These are phyloP conservation scores for Gentiana dahurica DNA, from an alignment of 257 asterid species.

Conservation along the genomic window DNA sequence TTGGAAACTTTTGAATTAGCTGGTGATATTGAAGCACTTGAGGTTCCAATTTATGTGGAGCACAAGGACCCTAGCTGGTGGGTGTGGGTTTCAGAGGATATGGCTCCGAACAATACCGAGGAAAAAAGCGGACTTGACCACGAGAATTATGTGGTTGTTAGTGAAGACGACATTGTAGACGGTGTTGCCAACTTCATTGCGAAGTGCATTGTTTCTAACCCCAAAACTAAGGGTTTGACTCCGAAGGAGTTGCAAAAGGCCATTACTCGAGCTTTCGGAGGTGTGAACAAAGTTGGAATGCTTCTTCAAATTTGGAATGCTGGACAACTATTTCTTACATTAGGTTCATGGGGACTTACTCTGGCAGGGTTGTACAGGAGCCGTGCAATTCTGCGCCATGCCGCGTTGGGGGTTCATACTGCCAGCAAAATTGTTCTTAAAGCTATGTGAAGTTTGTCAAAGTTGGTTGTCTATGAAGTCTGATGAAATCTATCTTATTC, in stretches of 20 bases:
- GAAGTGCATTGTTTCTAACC: constrained; percentile 65
- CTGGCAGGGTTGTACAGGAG: constrained; percentile 72
- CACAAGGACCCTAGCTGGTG: constrained; percentile 88
- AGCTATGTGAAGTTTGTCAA: constrained; percentile 14
- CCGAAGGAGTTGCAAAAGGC: constrained; percentile 76
- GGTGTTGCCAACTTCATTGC: constrained; percentile 94
- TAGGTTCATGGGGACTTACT: constrained; percentile 93
- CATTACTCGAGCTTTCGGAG: constrained; percentile 54
- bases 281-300: constrained; percentile 64
- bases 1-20: constrained; percentile 21
- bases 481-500: too few species aligned
- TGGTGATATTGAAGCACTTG: constrained; percentile 49
- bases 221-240: constrained; percentile 61
- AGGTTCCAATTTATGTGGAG: constrained; percentile 49
- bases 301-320: constrained; percentile 78
- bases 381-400: constrained; percentile 51
- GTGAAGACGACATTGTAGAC: constrained; percentile 76
- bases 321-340: constrained; percentile 60
- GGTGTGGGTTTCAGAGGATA: constrained; percentile 89
- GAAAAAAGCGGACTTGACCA: constrained; percentile 69
- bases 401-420: constrained; percentile 62
- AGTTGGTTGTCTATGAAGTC: too few species aligned
- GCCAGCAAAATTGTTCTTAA: constrained; percentile 48
- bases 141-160: constrained; percentile 65
- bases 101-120: constrained; percentile 38